Evolutionary conservation across 106 monocot genomes (phyloP).

Genomic region (Narthecium ossifragum): DNA sequence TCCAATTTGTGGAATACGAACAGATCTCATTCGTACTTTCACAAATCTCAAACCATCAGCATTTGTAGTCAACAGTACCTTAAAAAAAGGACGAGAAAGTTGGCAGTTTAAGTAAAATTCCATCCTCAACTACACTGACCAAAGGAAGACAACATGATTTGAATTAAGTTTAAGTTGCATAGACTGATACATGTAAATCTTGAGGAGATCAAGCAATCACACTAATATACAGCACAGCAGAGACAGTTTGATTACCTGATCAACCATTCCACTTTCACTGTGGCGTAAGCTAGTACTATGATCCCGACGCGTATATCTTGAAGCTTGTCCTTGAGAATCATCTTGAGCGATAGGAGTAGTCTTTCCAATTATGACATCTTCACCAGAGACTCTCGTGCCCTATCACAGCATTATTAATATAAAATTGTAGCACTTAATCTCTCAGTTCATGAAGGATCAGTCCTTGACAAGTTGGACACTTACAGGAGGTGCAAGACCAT

Average conservation of each 20-base stretch:
- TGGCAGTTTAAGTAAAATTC: no score
- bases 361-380: conserved; percentile 99
- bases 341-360: conserved; percentile 95
- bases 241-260: conserved; percentile 53
- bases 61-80: conserved; percentile 95
- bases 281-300: conserved; percentile 96
- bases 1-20: conserved; percentile 95
- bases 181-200: no score
- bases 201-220: no score
- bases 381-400: conserved; percentile 99
- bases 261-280: conserved; percentile 99
- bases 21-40: conserved; percentile 95
- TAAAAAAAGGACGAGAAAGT: no score
- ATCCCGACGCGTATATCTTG: conserved; percentile 78
- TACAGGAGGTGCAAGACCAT: conserved; percentile 99
- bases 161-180: no score
- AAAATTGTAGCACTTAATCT: not conserved
- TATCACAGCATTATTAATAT: conserved; percentile 16
- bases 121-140: no score
- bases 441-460: not conserved
- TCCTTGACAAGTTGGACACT: conserved; percentile 15
- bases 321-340: conserved; percentile 89
- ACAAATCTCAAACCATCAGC: conserved; percentile 99
- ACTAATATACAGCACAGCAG: no score
- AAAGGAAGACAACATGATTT: no score